phyloP scores from a whole-genome alignment of 768 basidiomycete species.

The Sistotremastrum suecicum region DNA sequence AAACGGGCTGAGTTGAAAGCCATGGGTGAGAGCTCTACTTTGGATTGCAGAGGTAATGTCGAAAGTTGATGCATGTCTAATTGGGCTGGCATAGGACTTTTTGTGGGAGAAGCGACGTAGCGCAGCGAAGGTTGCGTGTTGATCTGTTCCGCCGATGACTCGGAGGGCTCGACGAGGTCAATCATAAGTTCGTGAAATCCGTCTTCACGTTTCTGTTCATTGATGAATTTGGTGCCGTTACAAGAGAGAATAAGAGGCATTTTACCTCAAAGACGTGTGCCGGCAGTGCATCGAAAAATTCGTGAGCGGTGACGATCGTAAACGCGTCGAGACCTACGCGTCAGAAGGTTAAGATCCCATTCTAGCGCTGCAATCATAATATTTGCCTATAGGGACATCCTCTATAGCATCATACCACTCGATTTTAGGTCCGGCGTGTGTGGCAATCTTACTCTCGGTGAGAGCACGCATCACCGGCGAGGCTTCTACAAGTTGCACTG shows the following conservation, averaged over 20 bases:
- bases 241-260: background rate
- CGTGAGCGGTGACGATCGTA: constrained; percentile 86
- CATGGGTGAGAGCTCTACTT: constrained; percentile 69
- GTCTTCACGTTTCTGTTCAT: constrained; percentile 48
- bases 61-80: constrained; percentile 53
- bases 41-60: constrained; percentile 49
- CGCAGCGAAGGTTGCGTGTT: constrained; percentile 28
- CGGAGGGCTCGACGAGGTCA: constrained; percentile 10
- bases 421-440: constrained; percentile 24
- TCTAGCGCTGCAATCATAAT: constrained; percentile 4
- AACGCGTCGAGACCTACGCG: constrained; percentile 27
- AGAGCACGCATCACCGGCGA: constrained; percentile 49
- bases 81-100: constrained; percentile 38
- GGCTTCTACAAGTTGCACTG: constrained; percentile 73
- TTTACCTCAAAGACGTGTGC: constrained; percentile 77
- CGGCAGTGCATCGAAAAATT: constrained; percentile 95
- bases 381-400: constrained; percentile 37
- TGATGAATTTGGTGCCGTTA: background rate
- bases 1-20: constrained; percentile 54
- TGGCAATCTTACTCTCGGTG: constrained; percentile 41
- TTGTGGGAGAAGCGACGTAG: constrained; percentile 47
- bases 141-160: constrained; percentile 5
- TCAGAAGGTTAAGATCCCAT: background rate
- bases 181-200: constrained; percentile 86
- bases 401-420: constrained; percentile 66